phyloP scores from a whole-genome alignment of 1,284 basidiomycete species.

The Porogramme epimiltina region DNA sequence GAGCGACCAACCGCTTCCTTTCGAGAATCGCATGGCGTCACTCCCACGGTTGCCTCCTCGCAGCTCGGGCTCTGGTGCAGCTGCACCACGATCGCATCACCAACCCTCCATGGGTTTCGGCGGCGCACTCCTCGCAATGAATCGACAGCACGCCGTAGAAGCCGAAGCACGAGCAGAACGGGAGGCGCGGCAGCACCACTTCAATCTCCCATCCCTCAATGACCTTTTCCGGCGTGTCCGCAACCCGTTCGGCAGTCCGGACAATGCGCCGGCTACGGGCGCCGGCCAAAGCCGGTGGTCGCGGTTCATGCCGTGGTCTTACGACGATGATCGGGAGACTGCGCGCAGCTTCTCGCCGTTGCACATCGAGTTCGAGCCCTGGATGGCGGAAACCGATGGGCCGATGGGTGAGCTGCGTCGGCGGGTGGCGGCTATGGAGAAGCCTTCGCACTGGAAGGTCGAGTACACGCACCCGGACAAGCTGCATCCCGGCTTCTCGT shows the following conservation, averaged over 20 bases:
- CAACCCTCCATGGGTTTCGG: constrained; percentile 64
- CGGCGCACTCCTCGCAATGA: constrained; percentile 60
- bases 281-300: neutral
- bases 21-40: constrained; percentile 37
- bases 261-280: neutral
- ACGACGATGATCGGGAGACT: neutral
- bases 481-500: constrained; percentile 60
- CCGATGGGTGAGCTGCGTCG: neutral
- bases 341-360: too few relatives aligned
- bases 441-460: constrained; percentile 42
- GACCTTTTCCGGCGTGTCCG: constrained; percentile 10
- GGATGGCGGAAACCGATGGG: neutral
- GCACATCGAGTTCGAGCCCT: neutral
- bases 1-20: constrained; percentile 43
- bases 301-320: constrained; percentile 9
- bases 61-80: constrained; percentile 17
- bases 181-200: constrained; percentile 4
- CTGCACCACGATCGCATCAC: constrained; percentile 54
- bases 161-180: constrained; percentile 20
- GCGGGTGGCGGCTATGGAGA: neutral
- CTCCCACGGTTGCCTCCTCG: constrained; percentile 24
- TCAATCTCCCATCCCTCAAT: constrained; percentile 14
- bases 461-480: constrained; percentile 64
- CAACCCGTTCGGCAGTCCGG: neutral
- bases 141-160: constrained; percentile 28